Evolutionary conservation across 148 eudicot genomes (phyloP).

Genomic region (Rhododendron griersonianum): DNA sequence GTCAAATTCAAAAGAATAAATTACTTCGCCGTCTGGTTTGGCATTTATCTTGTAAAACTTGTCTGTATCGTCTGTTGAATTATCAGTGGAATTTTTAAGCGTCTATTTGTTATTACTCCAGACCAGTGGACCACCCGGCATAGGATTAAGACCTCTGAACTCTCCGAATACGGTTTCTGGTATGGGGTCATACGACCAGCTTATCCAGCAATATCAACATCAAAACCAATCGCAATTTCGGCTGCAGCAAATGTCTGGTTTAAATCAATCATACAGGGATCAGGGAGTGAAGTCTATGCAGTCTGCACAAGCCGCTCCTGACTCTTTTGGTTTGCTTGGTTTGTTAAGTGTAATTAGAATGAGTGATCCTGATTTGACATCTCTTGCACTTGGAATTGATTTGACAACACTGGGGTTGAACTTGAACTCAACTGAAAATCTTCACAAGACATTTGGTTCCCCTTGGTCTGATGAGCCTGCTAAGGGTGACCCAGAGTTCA

Average conservation of each 20-base stretch:
- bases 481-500: slow-evolving; percentile 66
- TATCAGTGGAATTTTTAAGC: neutral
- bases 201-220: slow-evolving; percentile 69
- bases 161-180: slow-evolving; percentile 37
- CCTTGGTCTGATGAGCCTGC: slow-evolving; percentile 85
- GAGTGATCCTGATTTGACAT: slow-evolving; percentile 63
- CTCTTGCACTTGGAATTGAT: slow-evolving; percentile 85
- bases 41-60: neutral
- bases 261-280: slow-evolving; percentile 72
- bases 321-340: slow-evolving; percentile 67
- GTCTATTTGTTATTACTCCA: neutral
- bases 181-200: slow-evolving; percentile 55
- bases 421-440: slow-evolving; percentile 65
- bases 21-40: neutral
- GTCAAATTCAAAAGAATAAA: neutral
- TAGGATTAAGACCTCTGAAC: slow-evolving; percentile 42
- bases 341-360: slow-evolving; percentile 41
- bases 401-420: slow-evolving; percentile 67
- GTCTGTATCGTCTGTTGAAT: neutral
- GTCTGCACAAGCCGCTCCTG: slow-evolving; percentile 59
- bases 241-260: slow-evolving; percentile 56
- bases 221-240: slow-evolving; percentile 65
- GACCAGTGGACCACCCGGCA: slow-evolving; percentile 25
- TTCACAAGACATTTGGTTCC: slow-evolving; percentile 71
- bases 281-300: slow-evolving; percentile 75